Evolutionary conservation across 768 basidiomycete species (phyloP), one percentile per base, ranked within the genome.

Genomic region (Lentinula edodes): DNA sequence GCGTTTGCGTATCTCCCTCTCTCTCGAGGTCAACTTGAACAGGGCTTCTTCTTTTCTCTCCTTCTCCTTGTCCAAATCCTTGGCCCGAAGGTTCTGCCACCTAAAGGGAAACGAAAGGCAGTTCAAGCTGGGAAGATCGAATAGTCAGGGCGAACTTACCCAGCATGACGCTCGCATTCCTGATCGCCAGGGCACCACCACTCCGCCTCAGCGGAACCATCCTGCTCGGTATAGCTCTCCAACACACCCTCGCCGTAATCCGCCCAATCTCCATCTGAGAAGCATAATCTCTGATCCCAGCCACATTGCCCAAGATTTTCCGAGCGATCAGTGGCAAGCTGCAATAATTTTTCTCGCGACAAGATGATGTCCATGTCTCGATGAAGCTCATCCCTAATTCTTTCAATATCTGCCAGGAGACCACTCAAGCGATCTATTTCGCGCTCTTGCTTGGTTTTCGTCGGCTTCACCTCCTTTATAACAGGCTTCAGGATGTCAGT

Each of bases 281-380:
- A 87, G 62, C 89, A 89, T 23, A 97, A 77, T 35, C 94, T 80
- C 66, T 88, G 86, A 71, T 97, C 94, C 87, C 93, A 95, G 5
- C 95, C 93, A 72, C 94, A 97, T 66, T 85, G 83, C 16, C 83
- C 82, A 15, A 84, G 69, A n/a, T 76, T 74, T 62, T 85, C 84
- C 9, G 89, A 84, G 41, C 90, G 80, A 48, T 83, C 83, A n/a
- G 75, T 79, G 23, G 90, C 90, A 46, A 90, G 78, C 61, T 84
- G 80, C 15, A 90, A 74, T 34, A 92, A 71, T 60, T 80, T 82
- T 73, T 88, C 88, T 61, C 89, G 82, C 87, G 89, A 89, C 9
- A 81, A 56, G 16, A 91, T 76, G 38, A 86, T 77, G 62, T 90
- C 89, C 79, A 90, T 80, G 43, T 85, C 87, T 42, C 78, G 80